Conservation (phyloP, 805 yeast genomes). For the Candida dajiaensis region DNA sequence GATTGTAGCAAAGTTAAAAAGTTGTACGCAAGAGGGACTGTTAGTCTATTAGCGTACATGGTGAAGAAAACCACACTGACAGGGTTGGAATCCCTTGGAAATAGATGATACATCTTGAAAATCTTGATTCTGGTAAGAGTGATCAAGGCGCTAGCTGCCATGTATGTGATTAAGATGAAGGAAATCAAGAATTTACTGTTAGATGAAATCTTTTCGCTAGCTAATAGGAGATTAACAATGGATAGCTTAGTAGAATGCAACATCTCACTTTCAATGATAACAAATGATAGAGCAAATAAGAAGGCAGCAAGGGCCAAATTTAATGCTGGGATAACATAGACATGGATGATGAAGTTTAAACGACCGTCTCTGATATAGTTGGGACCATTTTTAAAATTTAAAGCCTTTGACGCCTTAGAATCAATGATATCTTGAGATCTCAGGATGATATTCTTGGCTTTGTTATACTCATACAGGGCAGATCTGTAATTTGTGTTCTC, state of each 20-base stretch:
- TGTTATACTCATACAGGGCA: conserved; percentile 50
- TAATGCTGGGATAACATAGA: conserved; percentile 39
- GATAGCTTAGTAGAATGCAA: conserved; percentile 65
- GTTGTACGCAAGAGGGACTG: conserved; percentile 78
- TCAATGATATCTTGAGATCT: conserved; percentile 53
- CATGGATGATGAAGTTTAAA: conserved; percentile 34
- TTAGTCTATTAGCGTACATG: conserved; percentile 73
- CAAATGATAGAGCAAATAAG: conserved; percentile 39
- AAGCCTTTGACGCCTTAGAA: conserved; percentile 30
- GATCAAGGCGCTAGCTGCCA: conserved; percentile 61
- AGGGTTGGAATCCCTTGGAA: conserved; percentile 64
- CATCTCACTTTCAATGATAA: conserved; percentile 67
- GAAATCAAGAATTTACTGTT: conserved; percentile 32
- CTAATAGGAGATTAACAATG: conserved; percentile 46
- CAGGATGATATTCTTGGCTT: conserved; percentile 41
- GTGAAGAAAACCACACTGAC: conserved; percentile 73
- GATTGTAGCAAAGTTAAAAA: conserved; percentile 54
- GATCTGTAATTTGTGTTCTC: conserved; percentile 49
- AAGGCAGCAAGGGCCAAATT: conserved; percentile 39
- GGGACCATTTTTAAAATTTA: conserved; percentile 25
- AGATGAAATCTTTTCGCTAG: conserved; percentile 24
- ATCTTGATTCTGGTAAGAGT: conserved; percentile 63
- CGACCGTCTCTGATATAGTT: conserved; percentile 33
- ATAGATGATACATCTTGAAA: conserved; percentile 73
- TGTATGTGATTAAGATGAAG: conserved; percentile 46